Evolutionary conservation across 208 protist species (phyloP).

Genomic region (Acanthamoeba castellanii): DNA sequence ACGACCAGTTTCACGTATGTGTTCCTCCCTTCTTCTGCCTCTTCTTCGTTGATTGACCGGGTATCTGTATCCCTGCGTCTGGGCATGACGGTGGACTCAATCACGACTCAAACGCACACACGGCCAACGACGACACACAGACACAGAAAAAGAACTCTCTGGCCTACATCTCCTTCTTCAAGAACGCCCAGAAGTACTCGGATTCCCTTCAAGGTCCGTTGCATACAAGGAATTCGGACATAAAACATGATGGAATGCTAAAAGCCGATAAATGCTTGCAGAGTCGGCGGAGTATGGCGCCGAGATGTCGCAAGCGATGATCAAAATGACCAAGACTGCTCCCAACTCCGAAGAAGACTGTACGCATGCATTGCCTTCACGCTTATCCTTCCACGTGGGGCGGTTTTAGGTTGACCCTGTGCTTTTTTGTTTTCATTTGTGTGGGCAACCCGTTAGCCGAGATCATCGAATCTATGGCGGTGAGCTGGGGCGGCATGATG

Average conservation of each 20-base stretch:
- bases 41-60: neutral
- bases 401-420: neutral
- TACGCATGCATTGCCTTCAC: neutral
- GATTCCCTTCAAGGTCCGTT: neutral
- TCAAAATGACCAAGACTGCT: conserved; percentile 13
- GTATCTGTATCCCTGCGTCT: neutral
- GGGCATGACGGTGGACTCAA: neutral
- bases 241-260: no score
- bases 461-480: conserved; percentile 19
- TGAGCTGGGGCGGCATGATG: conserved; percentile 47
- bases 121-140: neutral
- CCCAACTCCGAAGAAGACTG: conserved; percentile 24
- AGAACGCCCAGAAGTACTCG: conserved; percentile 15
- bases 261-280: neutral
- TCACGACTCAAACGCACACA: no score
- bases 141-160: neutral
- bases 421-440: neutral
- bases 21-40: neutral
- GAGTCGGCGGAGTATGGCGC: neutral
- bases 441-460: neutral
- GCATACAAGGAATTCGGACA: neutral
- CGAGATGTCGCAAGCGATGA: neutral
- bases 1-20: conserved; percentile 14
- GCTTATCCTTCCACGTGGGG: neutral
- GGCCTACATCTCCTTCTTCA: conserved; percentile 41